Evolutionary conservation across 164 flowering plant genomes (phyloP).

Genomic region (Sedum album): DNA sequence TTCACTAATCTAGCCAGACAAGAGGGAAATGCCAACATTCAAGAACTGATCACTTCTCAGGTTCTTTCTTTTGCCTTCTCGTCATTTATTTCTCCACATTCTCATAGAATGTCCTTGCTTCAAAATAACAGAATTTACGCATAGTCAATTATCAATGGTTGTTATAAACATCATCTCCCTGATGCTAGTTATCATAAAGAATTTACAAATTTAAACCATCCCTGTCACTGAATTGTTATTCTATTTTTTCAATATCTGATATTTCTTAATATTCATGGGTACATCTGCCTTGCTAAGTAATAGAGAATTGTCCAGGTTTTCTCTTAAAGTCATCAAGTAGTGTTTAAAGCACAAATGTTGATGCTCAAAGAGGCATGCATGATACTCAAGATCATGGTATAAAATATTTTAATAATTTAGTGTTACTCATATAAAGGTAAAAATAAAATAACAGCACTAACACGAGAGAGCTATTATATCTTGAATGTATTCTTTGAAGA

Average conservation of each 20-base stretch:
- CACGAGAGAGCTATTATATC: neutral
- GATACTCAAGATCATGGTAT: neutral
- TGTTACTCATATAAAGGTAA: neutral
- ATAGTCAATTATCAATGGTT: neutral
- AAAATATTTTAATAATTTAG: neutral
- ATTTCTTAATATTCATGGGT: no score
- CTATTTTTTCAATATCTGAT: no score
- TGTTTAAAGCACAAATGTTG: neutral
- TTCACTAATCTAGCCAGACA: conserved; percentile 63
- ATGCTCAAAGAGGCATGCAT: neutral
- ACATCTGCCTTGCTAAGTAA: no score
- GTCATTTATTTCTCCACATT: neutral
- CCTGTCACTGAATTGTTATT: neutral
- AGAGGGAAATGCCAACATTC: conserved; percentile 40
- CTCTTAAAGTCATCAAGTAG: neutral
- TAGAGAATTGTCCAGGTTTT: no score
- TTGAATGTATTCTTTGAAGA: neutral
- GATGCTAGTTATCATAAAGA: neutral
- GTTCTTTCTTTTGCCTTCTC: conserved; percentile 21
- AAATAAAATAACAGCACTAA: neutral
- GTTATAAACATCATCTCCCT: neutral
- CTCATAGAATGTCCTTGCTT: neutral
- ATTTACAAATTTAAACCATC: neutral
- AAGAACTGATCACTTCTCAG: conserved; percentile 61
- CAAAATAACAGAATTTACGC: neutral